A percentile compares a stretch with the other conserved stretches of the same genome.
phyloP scores from a whole-genome alignment of 352 stramenopile genomes.

The Phytophthora palmivora region DNA sequence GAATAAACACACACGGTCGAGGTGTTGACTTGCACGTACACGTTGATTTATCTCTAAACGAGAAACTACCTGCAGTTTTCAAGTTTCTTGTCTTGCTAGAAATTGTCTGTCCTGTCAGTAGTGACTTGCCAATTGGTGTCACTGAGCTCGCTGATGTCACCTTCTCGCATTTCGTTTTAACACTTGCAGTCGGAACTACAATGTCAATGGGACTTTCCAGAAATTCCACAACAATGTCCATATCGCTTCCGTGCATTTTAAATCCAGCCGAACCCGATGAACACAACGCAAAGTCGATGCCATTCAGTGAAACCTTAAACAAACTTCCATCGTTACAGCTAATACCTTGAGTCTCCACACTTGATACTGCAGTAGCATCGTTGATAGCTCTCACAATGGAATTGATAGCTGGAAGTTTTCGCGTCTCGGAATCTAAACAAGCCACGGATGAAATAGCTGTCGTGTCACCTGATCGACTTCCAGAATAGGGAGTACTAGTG shows the following conservation, averaged over 20 bases:
- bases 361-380: not conserved
- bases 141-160: not conserved
- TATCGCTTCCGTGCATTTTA: conserved; percentile 12
- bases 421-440: conserved; percentile 21
- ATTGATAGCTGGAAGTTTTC: conserved; percentile 17
- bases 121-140: conserved; percentile 1
- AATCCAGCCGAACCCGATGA: conserved; percentile 8
- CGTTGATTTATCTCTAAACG: conserved; percentile 1
- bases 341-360: not conserved
- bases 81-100: not conserved
- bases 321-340: conserved; percentile 3
- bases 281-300: conserved; percentile 18
- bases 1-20: conserved; percentile 23
- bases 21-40: conserved; percentile 18
- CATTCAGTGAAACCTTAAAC: conserved; percentile 17
- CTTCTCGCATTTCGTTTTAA: conserved; percentile 3
- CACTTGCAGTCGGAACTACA: conserved; percentile 1
- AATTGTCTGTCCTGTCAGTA: conserved; percentile 1
- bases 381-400: conserved; percentile 15
- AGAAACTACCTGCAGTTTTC: conserved; percentile 9
- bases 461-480: conserved; percentile 2
- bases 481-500: conserved; percentile 9
- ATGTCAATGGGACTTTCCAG: conserved; percentile 22
- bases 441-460: conserved; percentile 3
- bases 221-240: conserved; percentile 26